Evolutionary conservation across 2,329 filamentous ascomycete genomes (phyloP), one percentile per base, ranked within the genome.

Genomic region (Mycogone perniciosa): DNA sequence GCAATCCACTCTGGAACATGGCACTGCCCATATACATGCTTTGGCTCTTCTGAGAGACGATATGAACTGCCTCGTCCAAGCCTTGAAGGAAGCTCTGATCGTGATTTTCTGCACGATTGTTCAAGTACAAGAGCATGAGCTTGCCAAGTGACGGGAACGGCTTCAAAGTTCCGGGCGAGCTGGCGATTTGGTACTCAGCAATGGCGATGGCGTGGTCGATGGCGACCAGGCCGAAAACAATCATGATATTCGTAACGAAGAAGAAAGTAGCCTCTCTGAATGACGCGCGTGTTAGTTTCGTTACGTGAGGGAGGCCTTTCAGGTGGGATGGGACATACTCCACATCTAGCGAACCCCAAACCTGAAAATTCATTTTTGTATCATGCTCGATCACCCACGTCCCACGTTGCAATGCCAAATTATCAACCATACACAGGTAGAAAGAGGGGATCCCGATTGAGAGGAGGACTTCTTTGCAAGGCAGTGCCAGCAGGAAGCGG

Each of bases 11-110:
- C 37, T 80, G 75, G 56, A 90, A 89, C 0, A 82, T 79, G 0
- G 82, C 79, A 55, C 83, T 87, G 0, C 85, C 86, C 5, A 89
- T 70, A 57, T 86, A 88, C 63, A 89, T 89, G 58, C 84, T 88
- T 44, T 85, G 76, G 57, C 85, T 89, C 61, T 89, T 89, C 49
- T 71, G 73, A 45, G 75, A 68, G 6, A 89, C 67, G 6, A 80
- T 75, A 1, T 60, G 57, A 0, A 84, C 77, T 0, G 84, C 82
- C 55, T 86, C 78, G 31, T 31, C 13, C 26, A 51, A 41, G 31
- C 38, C 52, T 6, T 41, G 13, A 29, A 54, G 41, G 34, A 46
- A 47, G 31, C 13, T 29, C 10, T 10, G 6, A 34, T 41, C 44
- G 34, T 42, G 43, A 4, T 7, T 27, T 10, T 34, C 30, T 6